Evolutionary conservation across 169 alveolate species (phyloP), one percentile per base, ranked within the genome.

Genomic region (Babesia gibsoni): DNA sequence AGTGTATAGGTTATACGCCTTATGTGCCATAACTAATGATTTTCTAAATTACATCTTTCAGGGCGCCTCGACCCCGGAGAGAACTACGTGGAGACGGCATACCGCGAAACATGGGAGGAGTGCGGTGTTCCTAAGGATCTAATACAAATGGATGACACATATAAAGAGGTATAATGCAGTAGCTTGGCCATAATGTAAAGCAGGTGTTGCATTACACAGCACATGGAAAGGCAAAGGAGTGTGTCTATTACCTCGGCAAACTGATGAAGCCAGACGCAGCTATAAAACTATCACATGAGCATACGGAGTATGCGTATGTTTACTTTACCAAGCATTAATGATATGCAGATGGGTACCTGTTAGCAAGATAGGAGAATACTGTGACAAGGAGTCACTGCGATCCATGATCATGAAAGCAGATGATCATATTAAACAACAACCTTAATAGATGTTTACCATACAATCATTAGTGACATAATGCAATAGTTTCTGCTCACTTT

Each of bases 91-190:
- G 84, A 70, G 22, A 87, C 92, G 3, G 92, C 92, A 33, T 39
- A 66, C 43, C 36, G 92, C 36, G 92, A 88, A 59, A 88, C 92
- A 18, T 42, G 58, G 54, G 92, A 88, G 42, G 92, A 88, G 59
- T 67, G 88, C 14, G 92, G 92, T 1, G 18, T 88, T 20, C 36
- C 46, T 52, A 52, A 57, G 58, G 84, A 72, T 20, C 48, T 59
- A 23, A 73, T 73, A 27, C 75, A 83, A 49, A 20, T 88, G 22
- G 83, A 83, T 27, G n/a, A 41, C 35, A 52, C 72, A 36, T 88
- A 56, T 64, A 50, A 65, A 39, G 82, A 88, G 63, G 86, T 77
- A 2, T 30, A 22, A 23, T 22, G 23, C 18, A 27, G 25, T 41
- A 52, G 42, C 9, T 16, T 16, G 36, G 43, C 25, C 58, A 3